Conservation (phyloP, 352 stramenopile species). For the Pythium pyrilobum region DNA sequence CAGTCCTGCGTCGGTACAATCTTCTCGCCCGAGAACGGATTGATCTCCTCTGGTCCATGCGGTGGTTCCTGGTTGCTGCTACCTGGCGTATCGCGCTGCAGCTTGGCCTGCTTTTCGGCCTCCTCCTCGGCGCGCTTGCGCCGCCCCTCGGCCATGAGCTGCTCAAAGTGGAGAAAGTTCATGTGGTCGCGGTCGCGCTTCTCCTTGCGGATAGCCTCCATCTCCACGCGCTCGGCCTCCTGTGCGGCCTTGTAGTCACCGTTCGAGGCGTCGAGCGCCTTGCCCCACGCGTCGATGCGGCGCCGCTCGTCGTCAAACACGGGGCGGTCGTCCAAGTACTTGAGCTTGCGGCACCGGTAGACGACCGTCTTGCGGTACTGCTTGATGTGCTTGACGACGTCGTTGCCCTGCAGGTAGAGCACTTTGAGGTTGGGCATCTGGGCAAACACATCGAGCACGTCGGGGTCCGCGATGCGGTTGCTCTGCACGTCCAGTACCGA, state of each 20-base stretch:
- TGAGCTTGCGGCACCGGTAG: constrained; percentile 68
- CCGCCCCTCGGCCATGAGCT: constrained; percentile 77
- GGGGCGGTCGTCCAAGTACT: constrained; percentile 77
- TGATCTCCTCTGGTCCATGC: constrained; percentile 29
- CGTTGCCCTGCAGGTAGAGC: constrained; percentile 79
- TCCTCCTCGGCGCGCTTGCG: constrained; percentile 56
- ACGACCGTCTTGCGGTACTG: constrained; percentile 82
- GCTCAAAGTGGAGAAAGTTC: constrained; percentile 86
- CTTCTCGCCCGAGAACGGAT: constrained; percentile 64
- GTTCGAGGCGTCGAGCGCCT: constrained; percentile 47
- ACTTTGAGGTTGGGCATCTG: constrained; percentile 80
- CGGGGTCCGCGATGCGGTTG: constrained; percentile 68
- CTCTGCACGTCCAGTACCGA: constrained; percentile 78
- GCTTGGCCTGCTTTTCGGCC: not conserved
- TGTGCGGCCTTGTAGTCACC: constrained; percentile 80
- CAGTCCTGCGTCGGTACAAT: constrained; percentile 62
- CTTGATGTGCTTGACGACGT: constrained; percentile 85
- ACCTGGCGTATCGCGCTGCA: constrained; percentile 1
- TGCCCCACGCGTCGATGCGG: constrained; percentile 77
- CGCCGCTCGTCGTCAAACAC: constrained; percentile 85
- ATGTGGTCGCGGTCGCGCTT: constrained; percentile 83
- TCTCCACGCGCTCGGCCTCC: constrained; percentile 80
- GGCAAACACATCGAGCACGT: constrained; percentile 58
- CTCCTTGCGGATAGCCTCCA: constrained; percentile 76
- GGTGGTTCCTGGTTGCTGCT: constrained; percentile 12